These are phyloP conservation scores for Kalmanozyma brasiliensis DNA, from an alignment of 1,284 basidiomycete species.

Conservation along the genomic window DNA sequence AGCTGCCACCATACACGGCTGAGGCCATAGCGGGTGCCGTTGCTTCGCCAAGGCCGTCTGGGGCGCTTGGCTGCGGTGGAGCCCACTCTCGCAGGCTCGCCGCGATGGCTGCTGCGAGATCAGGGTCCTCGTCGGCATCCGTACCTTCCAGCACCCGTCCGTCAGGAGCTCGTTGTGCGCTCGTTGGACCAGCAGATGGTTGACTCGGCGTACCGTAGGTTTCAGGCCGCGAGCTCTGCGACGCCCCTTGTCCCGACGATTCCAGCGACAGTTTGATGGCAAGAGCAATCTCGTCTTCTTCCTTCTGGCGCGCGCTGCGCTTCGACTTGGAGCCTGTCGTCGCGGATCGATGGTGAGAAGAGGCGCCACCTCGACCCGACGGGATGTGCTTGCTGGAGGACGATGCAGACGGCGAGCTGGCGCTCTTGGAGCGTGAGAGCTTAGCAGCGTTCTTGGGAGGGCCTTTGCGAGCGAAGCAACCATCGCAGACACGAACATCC, in stretches of 20 bases:
- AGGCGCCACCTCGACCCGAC: slow-evolving; percentile 51
- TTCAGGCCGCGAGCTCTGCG: slow-evolving; percentile 74
- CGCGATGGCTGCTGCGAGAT: slow-evolving; percentile 92
- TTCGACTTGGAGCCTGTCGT: slow-evolving; percentile 53
- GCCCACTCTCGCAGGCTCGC: slow-evolving; percentile 82
- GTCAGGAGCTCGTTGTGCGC: slow-evolving; percentile 64
- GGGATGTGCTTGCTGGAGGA: slow-evolving; percentile 31
- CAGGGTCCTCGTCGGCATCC: slow-evolving; percentile 90
- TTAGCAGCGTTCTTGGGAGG: slow-evolving; percentile 53
- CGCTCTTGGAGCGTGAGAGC: slow-evolving; percentile 48
- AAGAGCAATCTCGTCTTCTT: slow-evolving; percentile 88
- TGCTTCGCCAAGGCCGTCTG: slow-evolving; percentile 36
- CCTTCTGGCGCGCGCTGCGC: slow-evolving; percentile 70
- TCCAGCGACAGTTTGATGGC: slow-evolving; percentile 90
- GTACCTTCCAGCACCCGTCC: slow-evolving; percentile 62
- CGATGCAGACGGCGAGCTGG: slow-evolving; percentile 32
- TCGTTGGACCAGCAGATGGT: slow-evolving; percentile 70
- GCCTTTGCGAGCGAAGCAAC: slow-evolving; percentile 72
- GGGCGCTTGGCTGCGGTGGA: slow-evolving; percentile 57
- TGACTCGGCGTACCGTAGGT: slow-evolving; percentile 64
- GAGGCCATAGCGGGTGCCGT: slow-evolving; percentile 11
- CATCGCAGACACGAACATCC: slow-evolving; percentile 93
- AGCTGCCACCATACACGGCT: neutral
- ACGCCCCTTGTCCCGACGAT: slow-evolving; percentile 29
- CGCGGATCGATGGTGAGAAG: slow-evolving; percentile 64